Conservation (phyloP, 176 grass and related monocot species). For the Zizania latifolia region DNA sequence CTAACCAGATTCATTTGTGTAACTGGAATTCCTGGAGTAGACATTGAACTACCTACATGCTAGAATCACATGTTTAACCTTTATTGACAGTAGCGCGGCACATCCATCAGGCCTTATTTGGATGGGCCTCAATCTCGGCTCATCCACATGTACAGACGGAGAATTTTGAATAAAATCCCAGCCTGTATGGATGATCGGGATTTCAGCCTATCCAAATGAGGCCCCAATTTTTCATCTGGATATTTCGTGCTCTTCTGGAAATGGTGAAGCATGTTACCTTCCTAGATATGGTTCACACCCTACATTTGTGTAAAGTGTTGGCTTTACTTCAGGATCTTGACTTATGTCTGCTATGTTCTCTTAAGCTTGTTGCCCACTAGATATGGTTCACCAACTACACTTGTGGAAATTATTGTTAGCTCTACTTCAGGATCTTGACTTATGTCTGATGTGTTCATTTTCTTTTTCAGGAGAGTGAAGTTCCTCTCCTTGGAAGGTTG, state of each 20-base stretch:
- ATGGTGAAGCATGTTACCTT: neutral
- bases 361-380: no score
- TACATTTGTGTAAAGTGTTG: neutral
- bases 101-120: no score
- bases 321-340: neutral
- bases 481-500: constrained; percentile 70
- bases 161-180: no score
- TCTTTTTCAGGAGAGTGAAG: constrained; percentile 66
- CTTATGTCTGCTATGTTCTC: neutral
- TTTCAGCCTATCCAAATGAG: no score
- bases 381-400: neutral
- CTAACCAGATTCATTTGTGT: neutral
- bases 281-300: neutral
- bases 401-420: neutral
- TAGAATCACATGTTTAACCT: neutral
- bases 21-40: neutral
- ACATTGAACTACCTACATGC: neutral
- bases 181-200: no score
- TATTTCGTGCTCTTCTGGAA: constrained; percentile 8
- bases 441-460: neutral
- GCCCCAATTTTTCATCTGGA: neutral
- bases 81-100: neutral
- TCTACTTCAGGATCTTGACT: neutral
- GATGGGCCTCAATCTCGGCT: no score
- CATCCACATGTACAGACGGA: no score